phyloP scores from a whole-genome alignment of 208 protist genomes.

The Phytomonas francai region DNA sequence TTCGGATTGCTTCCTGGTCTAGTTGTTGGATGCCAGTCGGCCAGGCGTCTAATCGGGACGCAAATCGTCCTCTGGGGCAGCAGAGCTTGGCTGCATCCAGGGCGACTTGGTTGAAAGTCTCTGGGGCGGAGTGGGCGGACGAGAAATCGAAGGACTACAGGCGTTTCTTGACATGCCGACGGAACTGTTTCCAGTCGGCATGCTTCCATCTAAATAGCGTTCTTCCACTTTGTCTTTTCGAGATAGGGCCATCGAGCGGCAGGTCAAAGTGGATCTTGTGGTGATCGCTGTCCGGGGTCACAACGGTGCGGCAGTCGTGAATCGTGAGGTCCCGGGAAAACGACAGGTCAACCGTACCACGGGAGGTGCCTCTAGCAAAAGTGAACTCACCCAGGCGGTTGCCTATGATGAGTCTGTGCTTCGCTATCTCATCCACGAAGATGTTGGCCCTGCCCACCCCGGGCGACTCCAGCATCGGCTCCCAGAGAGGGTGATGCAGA shows the following conservation, averaged over 20 bases:
- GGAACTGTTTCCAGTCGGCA: not conserved
- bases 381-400: too few species aligned
- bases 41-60: not conserved
- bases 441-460: too few species aligned
- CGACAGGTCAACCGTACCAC: too few species aligned
- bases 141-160: not conserved
- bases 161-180: not conserved
- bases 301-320: too few species aligned
- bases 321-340: too few species aligned
- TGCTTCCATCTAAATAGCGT: not conserved
- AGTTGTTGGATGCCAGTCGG: not conserved
- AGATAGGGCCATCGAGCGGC: not conserved
- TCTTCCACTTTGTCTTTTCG: conserved; percentile 78
- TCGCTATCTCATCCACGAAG: too few species aligned
- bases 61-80: not conserved
- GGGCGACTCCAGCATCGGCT: too few species aligned
- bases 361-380: too few species aligned
- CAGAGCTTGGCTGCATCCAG: too few species aligned
- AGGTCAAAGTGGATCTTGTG: not conserved
- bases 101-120: not conserved
- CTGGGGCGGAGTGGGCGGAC: not conserved
- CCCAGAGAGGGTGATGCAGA: too few species aligned
- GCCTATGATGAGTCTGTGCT: too few species aligned
- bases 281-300: too few species aligned
- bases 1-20: not conserved